Conservation (phyloP, 345 rosid species). For the Gynandropsis gynandra region DNA sequence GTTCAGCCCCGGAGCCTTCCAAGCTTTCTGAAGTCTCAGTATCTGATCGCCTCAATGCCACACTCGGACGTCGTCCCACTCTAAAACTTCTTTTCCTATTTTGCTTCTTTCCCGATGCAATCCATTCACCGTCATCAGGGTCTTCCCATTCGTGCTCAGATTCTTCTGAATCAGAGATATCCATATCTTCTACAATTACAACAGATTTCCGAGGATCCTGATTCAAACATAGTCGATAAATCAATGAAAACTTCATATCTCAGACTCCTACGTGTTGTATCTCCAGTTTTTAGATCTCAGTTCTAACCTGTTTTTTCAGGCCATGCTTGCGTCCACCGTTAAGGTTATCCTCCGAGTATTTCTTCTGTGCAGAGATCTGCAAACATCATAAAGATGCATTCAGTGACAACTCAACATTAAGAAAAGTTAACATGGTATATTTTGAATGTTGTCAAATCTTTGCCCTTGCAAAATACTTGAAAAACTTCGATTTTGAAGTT, state of each 20-base stretch:
- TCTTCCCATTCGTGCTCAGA: conserved; percentile 55
- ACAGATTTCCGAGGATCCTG: conserved; percentile 49
- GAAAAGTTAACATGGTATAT: too few relatives aligned
- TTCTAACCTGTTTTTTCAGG: conserved; percentile 46
- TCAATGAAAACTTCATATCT: not conserved
- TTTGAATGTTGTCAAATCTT: too few relatives aligned
- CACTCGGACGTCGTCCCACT: conserved; percentile 31
- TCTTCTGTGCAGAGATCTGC: conserved; percentile 30
- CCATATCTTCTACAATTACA: conserved; percentile 68
- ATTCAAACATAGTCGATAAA: not conserved
- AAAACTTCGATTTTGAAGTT: too few relatives aligned
- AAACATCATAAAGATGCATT: not conserved
- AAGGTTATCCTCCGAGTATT: conserved; percentile 25
- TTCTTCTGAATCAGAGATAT: conserved; percentile 73
- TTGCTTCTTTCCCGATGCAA: conserved; percentile 31
- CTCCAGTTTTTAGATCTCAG: too few relatives aligned
- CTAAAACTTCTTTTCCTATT: conserved; percentile 37
- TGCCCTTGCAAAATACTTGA: too few relatives aligned
- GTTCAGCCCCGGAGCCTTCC: conserved; percentile 22
- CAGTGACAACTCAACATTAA: too few relatives aligned
- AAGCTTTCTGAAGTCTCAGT: conserved; percentile 25
- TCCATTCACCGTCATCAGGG: conserved; percentile 55
- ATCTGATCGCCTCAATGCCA: conserved; percentile 23
- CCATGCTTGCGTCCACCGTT: conserved; percentile 38
- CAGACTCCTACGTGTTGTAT: too few relatives aligned